phyloP scores from a whole-genome alignment of 768 basidiomycete genomes.

The Podaxis sp. region DNA sequence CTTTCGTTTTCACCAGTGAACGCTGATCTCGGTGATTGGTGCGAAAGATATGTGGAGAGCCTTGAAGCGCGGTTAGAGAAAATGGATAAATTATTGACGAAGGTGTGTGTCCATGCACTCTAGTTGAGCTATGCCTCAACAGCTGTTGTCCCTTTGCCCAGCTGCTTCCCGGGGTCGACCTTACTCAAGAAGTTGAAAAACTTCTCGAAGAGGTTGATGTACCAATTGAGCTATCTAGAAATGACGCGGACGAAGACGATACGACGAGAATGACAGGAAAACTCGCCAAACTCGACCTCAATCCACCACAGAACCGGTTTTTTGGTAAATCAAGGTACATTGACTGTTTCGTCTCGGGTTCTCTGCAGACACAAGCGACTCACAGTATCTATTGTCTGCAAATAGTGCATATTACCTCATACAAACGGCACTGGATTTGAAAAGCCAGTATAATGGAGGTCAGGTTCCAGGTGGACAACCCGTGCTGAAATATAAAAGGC shows the following conservation, averaged over 20 bases:
- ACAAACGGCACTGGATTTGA: constrained; percentile 55
- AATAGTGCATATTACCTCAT: constrained; percentile 50
- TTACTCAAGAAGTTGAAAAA: constrained; percentile 56
- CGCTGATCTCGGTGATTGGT: constrained; percentile 18
- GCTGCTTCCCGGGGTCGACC: constrained; percentile 57
- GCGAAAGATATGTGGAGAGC: constrained; percentile 54
- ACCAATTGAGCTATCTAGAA: constrained; percentile 30
- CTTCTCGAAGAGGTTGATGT: constrained; percentile 35
- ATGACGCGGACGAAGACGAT: constrained; percentile 30
- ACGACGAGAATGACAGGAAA: constrained; percentile 27
- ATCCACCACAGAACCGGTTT: constrained; percentile 40
- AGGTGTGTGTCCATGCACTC: constrained; percentile 31
- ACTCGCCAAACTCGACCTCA: constrained; percentile 34
- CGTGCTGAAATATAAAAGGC: constrained; percentile 31
- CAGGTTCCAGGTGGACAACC: constrained; percentile 20
- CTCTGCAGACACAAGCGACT: not conserved
- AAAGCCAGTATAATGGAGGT: constrained; percentile 50
- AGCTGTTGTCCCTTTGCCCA: not conserved
- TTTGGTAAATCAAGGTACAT: constrained; percentile 46
- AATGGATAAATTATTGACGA: constrained; percentile 59
- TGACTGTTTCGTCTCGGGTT: not conserved
- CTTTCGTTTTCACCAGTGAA: not conserved
- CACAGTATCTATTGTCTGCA: not conserved
- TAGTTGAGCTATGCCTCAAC: not conserved
- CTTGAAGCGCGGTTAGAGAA: constrained; percentile 62